Conservation (phyloP, 2,329 filamentous ascomycete genomes). For the Juglanconis juglandina region DNA sequence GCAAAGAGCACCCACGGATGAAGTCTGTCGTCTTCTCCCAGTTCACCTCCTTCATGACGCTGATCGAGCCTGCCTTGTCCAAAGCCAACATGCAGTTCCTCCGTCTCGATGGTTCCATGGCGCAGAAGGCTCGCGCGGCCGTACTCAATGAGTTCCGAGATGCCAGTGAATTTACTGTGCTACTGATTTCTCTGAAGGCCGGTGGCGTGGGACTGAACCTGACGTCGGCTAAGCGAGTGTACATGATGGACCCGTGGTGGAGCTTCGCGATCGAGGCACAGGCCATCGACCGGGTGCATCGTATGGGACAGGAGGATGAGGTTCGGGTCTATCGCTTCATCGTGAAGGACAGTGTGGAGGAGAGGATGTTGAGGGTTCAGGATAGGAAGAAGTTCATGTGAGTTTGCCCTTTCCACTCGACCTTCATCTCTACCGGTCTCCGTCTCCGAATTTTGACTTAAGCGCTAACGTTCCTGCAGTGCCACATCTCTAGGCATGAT, state of each 20-base stretch:
- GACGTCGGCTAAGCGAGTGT: conserved; percentile 83
- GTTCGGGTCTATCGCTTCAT: conserved; percentile 88
- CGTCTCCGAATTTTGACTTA: neutral
- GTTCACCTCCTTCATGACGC: conserved; percentile 91
- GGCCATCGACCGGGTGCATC: conserved; percentile 94
- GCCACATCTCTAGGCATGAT: conserved; percentile 95
- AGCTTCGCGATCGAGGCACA: conserved; percentile 95
- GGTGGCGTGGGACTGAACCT: conserved; percentile 93
- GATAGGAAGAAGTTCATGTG: conserved; percentile 94
- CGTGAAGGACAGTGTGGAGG: conserved; percentile 86
- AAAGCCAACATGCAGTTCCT: conserved; percentile 72
- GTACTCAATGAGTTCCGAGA: conserved; percentile 72
- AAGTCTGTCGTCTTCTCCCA: conserved; percentile 96
- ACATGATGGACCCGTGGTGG: conserved; percentile 99
- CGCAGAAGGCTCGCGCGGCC: conserved; percentile 76
- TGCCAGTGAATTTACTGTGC: conserved; percentile 61
- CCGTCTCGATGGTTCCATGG: conserved; percentile 88
- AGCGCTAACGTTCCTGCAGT: conserved; percentile 44
- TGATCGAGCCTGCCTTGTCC: conserved; percentile 78
- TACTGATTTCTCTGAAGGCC: conserved; percentile 81
- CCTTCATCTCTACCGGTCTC: neutral
- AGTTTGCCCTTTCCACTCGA: conserved; percentile 38
- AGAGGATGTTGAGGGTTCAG: conserved; percentile 89
- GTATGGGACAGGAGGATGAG: conserved; percentile 87
- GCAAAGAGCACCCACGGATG: conserved; percentile 61